Base-by-base conservation (phyloP, 148 eudicot species). In the Hydrangea macrophylla region DNA sequence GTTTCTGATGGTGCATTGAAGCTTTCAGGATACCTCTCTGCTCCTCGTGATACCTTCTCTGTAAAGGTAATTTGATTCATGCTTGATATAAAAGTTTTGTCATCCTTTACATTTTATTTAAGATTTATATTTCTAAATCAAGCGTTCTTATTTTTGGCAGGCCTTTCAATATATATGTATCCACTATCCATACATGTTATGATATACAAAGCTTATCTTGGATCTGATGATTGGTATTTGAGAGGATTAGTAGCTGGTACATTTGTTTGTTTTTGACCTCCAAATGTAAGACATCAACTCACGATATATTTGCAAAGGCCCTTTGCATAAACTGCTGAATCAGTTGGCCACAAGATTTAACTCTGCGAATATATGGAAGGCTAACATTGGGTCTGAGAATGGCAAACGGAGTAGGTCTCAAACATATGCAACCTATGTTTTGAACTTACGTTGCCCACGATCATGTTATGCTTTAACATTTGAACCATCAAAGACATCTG, bases 81-180 rank as follows among this genome's bases (percentile, higher is more conserved):
- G 31, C 65, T 11, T 55, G 31, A 23, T 40, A 42, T 69, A 31
- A 23, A 45, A 58, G 30, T 57, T 48, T 60, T 31, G 6, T 32
- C 37, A 13, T 42, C 27, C 64, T 78, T 79, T 64, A 71, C 56
- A 62, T 22, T 35, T 37, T 32, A 24, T 32, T 42, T 35, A 7
- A 69, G 23, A 8, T 65, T 48, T 56, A 2, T 8, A 28, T 53
- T 25, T 56, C 65, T 73, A 27, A 73, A 25, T 58, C 10, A 68
- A 57, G 57, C 27, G 17, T 67, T 26, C 51, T 71, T 57, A 6
- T 69, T 15, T 66, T 65, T 82, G n/a, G 88, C 99, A 91, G 99
- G 99, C 79, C 62, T 59, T 91, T 75, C 99, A 95, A 73, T 87
- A 87, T 75, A 78, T 89, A 68, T 89, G 99, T 95, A 95, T 91